Conservation (phyloP, 306 rosid species). For the Cucumis sativus region DNA sequence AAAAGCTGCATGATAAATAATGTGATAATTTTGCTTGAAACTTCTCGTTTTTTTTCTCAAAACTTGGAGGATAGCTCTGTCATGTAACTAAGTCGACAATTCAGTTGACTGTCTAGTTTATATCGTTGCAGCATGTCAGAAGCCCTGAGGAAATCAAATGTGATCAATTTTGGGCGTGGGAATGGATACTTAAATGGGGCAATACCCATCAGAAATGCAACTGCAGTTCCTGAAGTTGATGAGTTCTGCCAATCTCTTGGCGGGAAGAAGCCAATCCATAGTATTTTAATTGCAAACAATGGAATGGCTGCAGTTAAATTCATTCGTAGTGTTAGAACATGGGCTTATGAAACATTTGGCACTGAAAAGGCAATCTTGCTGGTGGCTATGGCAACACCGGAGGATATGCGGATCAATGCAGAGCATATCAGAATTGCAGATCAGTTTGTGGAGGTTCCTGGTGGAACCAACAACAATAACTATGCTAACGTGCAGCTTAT, state of each 20-base stretch:
- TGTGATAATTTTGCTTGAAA: not conserved
- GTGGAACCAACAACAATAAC: conserved; percentile 98
- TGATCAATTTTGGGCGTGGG: conserved; percentile 39
- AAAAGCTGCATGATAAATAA: not conserved
- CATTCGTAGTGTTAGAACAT: conserved; percentile 84
- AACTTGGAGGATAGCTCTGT: not conserved
- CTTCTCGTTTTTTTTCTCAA: not conserved
- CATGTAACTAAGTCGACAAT: not conserved
- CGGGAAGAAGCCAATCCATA: conserved; percentile 87
- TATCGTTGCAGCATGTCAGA: conserved; percentile 38
- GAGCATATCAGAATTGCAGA: conserved; percentile 99
- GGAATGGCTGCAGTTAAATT: conserved; percentile 99
- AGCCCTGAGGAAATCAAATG: conserved; percentile 30
- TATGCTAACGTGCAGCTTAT: conserved; percentile 98
- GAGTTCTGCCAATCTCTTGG: conserved; percentile 78
- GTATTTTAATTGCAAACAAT: conserved; percentile 92
- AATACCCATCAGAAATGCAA: conserved; percentile 44
- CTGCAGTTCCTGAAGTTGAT: conserved; percentile 56
- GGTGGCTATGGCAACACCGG: conserved; percentile 99
- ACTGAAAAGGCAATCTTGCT: conserved; percentile 87
- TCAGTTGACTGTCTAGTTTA: not conserved
- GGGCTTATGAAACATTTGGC: conserved; percentile 97
- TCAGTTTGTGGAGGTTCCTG: conserved; percentile 99
- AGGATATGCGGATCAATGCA: conserved; percentile 99
- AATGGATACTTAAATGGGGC: conserved; percentile 47